Percentiles rank a stretch among this genome's conserved stretches.
Conservation (phyloP, 306 rosid species). For the Dryas alaskensis region DNA sequence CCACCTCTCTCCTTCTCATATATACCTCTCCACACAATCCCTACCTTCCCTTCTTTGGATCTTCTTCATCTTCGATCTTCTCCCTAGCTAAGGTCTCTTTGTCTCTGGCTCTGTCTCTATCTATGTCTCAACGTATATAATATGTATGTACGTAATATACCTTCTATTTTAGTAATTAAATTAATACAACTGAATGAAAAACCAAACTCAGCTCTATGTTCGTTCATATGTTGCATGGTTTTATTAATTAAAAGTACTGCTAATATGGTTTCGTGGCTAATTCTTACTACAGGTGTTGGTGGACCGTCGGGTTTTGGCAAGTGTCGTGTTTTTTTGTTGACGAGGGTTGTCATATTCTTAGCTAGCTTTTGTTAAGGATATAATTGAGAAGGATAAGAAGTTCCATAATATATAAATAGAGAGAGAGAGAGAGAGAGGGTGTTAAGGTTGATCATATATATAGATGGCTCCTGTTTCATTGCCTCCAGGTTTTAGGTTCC, state of each 20-base stretch:
- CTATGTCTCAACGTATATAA: background rate
- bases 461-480: conserved; percentile 80
- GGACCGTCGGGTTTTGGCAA: background rate
- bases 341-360: background rate
- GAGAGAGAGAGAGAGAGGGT: background rate
- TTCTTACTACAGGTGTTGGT: background rate
- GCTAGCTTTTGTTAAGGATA: background rate
- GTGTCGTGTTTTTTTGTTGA: background rate
- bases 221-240: background rate
- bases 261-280: background rate
- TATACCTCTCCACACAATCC: background rate
- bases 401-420: too few relatives aligned
- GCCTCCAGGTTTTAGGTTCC: conserved; percentile 95
- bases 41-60: background rate
- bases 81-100: background rate
- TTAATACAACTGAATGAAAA: too few relatives aligned
- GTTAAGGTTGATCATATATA: background rate
- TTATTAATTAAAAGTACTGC: background rate
- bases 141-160: background rate
- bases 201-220: too few relatives aligned
- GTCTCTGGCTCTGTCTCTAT: too few relatives aligned
- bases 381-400: too few relatives aligned
- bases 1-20: conserved; percentile 26
- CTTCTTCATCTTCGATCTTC: background rate
- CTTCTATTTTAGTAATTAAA: too few relatives aligned